Conservation (phyloP, 78 protist genomes). For the Dictyostelium brefeldianum region DNA sequence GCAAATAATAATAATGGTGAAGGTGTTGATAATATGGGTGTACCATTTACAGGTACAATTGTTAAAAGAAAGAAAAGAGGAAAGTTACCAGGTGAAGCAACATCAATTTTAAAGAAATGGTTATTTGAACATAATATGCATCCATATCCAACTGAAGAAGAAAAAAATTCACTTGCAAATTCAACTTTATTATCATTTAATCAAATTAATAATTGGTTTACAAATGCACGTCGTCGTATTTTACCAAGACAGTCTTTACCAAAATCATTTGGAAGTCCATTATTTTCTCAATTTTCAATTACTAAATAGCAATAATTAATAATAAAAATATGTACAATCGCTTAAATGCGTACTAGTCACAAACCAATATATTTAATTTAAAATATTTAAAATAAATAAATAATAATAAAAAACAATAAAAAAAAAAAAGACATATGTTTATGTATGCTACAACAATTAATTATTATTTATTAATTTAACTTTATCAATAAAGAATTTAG, state of each 20-base stretch:
- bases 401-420: too few species aligned
- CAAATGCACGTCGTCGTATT: conserved; percentile 89
- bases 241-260: conserved; percentile 46
- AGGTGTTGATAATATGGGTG: neutral
- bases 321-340: neutral
- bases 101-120: conserved; percentile 84
- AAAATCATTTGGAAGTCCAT: conserved; percentile 49
- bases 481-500: too few species aligned
- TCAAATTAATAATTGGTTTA: conserved; percentile 94
- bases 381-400: too few species aligned
- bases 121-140: conserved; percentile 85
- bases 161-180: conserved; percentile 78
- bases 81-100: conserved; percentile 76
- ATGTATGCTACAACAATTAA: too few species aligned
- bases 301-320: neutral
- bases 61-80: conserved; percentile 63
- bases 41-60: neutral
- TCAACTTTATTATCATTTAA: conserved; percentile 79
- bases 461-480: too few species aligned
- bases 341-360: too few species aligned
- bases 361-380: too few species aligned
- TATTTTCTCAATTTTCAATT: conserved; percentile 65
- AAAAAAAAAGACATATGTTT: too few species aligned
- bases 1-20: neutral
- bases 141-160: conserved; percentile 94